Evolutionary conservation across 305 asterid species (phyloP), one percentile per base, ranked within the genome.

Genomic region (Solanum aculeatissimum): DNA sequence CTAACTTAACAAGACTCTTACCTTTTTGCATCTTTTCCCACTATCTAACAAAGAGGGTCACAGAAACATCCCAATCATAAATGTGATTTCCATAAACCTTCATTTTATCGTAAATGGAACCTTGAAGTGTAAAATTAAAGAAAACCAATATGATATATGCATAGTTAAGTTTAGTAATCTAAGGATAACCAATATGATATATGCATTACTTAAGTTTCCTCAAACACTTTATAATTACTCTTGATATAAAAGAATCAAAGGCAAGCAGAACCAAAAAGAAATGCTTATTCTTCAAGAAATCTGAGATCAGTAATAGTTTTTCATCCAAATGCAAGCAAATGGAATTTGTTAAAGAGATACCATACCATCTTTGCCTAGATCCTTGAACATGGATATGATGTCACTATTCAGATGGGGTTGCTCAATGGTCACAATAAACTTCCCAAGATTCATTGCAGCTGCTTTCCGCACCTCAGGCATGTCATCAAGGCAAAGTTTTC

Each of bases 321-420:
- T 66, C 35, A 63, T 63, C 70, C 13, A 32, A 66, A 32, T 19
- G 15, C 18, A 66, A 35, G 47, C 12, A 66, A 66, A 32, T 8
- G 19, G 7, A 66, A 66, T 66, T 65, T 14, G 42, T 29, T 7
- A 65, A 65, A 65, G 13, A 12, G 40, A 63, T 14, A 47, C 77
- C 35, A 71, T 89, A 91, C 90, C 93, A 84, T 90, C 92, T 29
- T 90, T 90, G 15, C 86, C 88, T 62, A 90, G 86, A 89, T 90
- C 87, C 86, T 87, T 89, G 69, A 89, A 87, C 91, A 90, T 89
- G 29, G 88, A 66, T 87, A 89, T 86, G 85, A 89, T 85, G 49
- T 86, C 87, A 84, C 85, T 85, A 90, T 86, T 90, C 83, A 90
- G 71, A 84, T 90, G 70, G 55, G 88, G 65, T 12, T 86, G 84